Evolutionary conservation across 2,329 filamentous ascomycete species (phyloP).

Genomic region (Colletotrichum destructivum): DNA sequence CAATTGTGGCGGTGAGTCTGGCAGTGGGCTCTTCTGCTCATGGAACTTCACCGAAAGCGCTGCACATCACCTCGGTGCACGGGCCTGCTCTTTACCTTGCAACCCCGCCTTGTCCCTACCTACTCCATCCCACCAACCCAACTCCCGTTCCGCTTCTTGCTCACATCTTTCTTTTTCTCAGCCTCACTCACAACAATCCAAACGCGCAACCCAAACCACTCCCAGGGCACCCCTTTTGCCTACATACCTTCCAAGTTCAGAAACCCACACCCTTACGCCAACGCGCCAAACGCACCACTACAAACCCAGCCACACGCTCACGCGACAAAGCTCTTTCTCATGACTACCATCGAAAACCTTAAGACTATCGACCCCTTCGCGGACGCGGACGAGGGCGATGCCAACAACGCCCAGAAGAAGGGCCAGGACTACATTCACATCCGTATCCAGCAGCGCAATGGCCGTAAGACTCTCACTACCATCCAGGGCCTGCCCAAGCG

Average conservation of each 20-base stretch:
- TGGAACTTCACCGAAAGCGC: slow-evolving; percentile 25
- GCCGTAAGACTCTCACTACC: slow-evolving; percentile 99
- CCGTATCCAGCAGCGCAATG: slow-evolving; percentile 55
- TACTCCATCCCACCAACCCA: slow-evolving; percentile 38
- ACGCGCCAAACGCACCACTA: slow-evolving; percentile 11
- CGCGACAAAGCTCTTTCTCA: slow-evolving; percentile 37
- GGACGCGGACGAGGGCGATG: slow-evolving; percentile 44
- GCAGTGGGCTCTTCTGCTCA: not conserved
- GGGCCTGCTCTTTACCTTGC: slow-evolving; percentile 19
- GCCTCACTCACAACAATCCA: slow-evolving; percentile 24
- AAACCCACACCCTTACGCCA: not conserved
- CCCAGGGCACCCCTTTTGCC: not conserved
- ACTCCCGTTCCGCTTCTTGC: slow-evolving; percentile 18
- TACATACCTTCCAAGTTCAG: not conserved
- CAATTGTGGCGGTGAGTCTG: slow-evolving; percentile 14
- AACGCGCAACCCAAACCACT: slow-evolving; percentile 15
- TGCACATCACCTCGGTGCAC: slow-evolving; percentile 26
- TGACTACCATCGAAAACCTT: slow-evolving; percentile 46
- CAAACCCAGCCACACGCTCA: slow-evolving; percentile 11
- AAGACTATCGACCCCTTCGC: slow-evolving; percentile 45
- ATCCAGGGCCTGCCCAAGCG: slow-evolving; percentile 99
- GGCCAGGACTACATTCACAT: slow-evolving; percentile 45
- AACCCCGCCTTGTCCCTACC: slow-evolving; percentile 36
- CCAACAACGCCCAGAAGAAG: slow-evolving; percentile 41
- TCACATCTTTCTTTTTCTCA: slow-evolving; percentile 18